These are phyloP conservation scores for Pythium folliculosum DNA, from an alignment of 352 stramenopile species.

Conservation along the genomic window DNA sequence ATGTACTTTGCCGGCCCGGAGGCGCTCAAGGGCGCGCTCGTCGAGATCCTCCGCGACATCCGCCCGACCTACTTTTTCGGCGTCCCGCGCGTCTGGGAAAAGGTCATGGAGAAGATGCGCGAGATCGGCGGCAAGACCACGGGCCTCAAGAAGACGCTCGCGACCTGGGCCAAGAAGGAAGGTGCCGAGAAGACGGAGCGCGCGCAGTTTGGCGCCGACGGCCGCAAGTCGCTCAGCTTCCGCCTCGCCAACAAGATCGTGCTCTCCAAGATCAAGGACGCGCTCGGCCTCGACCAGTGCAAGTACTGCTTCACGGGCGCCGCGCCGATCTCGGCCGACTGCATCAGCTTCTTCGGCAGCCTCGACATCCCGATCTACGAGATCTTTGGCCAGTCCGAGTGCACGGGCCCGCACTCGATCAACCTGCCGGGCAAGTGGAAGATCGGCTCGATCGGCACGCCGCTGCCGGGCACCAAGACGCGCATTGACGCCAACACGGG, in stretches of 20 bases:
- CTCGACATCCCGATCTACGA: constrained; percentile 95
- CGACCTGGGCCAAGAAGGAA: constrained; percentile 81
- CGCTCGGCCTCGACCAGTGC: constrained; percentile 82
- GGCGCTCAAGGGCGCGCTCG: constrained; percentile 67
- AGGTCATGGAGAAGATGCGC: constrained; percentile 82
- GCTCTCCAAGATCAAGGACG: constrained; percentile 75
- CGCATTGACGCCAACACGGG: constrained; percentile 48
- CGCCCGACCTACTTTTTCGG: constrained; percentile 80
- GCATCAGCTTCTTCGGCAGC: constrained; percentile 88
- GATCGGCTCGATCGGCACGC: constrained; percentile 76
- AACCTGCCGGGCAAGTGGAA: constrained; percentile 82
- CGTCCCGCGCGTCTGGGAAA: constrained; percentile 87
- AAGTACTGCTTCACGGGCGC: constrained; percentile 84
- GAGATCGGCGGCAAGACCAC: constrained; percentile 57
- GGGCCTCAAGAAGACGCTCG: constrained; percentile 83
- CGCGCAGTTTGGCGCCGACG: constrained; percentile 67
- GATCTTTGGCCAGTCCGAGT: constrained; percentile 91
- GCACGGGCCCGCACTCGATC: constrained; percentile 82
- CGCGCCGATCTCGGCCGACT: constrained; percentile 58
- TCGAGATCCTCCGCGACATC: constrained; percentile 65
- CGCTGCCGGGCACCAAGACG: constrained; percentile 54
- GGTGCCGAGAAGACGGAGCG: constrained; percentile 57
- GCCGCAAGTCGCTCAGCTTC: constrained; percentile 64
- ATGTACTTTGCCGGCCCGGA: constrained; percentile 80
- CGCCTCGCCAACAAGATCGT: constrained; percentile 83